Evolutionary conservation across 2,329 filamentous ascomycete genomes (phyloP).

Genomic region (Tolypocladium endophyticum): DNA sequence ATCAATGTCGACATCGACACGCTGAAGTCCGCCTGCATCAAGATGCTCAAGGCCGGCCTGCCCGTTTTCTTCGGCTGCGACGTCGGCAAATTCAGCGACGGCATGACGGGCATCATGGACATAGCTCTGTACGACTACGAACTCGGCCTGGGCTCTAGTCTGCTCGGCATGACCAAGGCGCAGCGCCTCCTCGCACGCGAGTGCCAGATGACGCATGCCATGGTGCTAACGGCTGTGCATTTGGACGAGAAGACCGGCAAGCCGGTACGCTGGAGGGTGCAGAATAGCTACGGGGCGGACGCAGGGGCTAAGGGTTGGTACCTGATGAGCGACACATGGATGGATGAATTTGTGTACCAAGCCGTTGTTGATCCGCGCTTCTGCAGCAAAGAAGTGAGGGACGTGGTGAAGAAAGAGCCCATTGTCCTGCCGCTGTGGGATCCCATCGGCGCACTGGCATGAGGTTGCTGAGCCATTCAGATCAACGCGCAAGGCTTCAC

Average conservation of each 20-base stretch:
- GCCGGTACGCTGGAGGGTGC: constrained; percentile 70
- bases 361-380: constrained; percentile 70
- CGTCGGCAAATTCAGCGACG: constrained; percentile 72
- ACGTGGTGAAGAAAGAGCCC: constrained; percentile 61
- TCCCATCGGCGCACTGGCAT: constrained; percentile 67
- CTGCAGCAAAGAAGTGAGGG: constrained; percentile 52
- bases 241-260: constrained; percentile 51
- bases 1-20: constrained; percentile 68
- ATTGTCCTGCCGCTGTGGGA: constrained; percentile 69
- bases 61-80: constrained; percentile 87
- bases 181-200: constrained; percentile 64
- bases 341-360: constrained; percentile 77
- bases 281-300: constrained; percentile 71
- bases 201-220: constrained; percentile 81
- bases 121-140: constrained; percentile 66
- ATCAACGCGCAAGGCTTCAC: neutral
- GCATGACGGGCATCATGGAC: constrained; percentile 66
- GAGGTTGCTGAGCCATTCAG: neutral
- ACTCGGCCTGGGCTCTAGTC: constrained; percentile 68
- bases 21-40: constrained; percentile 63
- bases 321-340: constrained; percentile 76
- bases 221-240: constrained; percentile 84
- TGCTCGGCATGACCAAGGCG: constrained; percentile 67
- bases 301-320: constrained; percentile 75
- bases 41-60: constrained; percentile 66